phyloP scores from a whole-genome alignment of 2,329 filamentous ascomycete genomes.

The Teratosphaeria epicoccoides region DNA sequence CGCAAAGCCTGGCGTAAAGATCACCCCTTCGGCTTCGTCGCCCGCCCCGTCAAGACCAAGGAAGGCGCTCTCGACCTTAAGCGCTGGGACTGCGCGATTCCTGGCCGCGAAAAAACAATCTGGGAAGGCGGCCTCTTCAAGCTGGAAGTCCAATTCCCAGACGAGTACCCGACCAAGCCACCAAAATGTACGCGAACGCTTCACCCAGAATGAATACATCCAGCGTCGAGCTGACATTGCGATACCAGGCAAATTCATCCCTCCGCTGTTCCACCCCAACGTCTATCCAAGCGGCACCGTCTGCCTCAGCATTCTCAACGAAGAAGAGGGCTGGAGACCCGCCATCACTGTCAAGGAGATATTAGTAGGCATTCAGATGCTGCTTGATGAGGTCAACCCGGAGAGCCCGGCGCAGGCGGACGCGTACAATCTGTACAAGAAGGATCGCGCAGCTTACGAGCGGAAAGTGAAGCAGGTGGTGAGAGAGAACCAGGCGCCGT shows the following conservation, averaged over 20 bases:
- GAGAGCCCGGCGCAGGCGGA: slow-evolving; percentile 95
- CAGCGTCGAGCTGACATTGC: neutral
- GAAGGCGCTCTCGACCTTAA: slow-evolving; percentile 83
- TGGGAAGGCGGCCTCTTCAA: slow-evolving; percentile 99
- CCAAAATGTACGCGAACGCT: slow-evolving; percentile 72
- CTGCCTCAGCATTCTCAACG: slow-evolving; percentile 92
- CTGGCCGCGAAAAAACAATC: slow-evolving; percentile 90
- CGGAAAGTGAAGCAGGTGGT: slow-evolving; percentile 78
- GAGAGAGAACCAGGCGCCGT: slow-evolving; percentile 71
- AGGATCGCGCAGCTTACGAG: slow-evolving; percentile 78
- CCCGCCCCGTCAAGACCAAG: slow-evolving; percentile 69
- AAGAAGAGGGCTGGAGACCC: slow-evolving; percentile 97
- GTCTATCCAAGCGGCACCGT: slow-evolving; percentile 98
- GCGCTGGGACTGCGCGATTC: slow-evolving; percentile 92
- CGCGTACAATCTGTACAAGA: slow-evolving; percentile 93
- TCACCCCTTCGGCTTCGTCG: slow-evolving; percentile 95
- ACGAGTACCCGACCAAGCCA: slow-evolving; percentile 97
- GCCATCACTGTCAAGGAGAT: slow-evolving; percentile 99
- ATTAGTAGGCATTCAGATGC: slow-evolving; percentile 85
- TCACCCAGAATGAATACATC: slow-evolving; percentile 5
- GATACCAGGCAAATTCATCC: slow-evolving; percentile 79
- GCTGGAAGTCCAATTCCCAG: slow-evolving; percentile 81
- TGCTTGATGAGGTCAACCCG: slow-evolving; percentile 92
- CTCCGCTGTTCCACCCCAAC: slow-evolving; percentile 94
- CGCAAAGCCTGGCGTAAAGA: slow-evolving; percentile 94